Base-by-base conservation (phyloP, 192 early-diverging fungal genomes). In the Backusella mclennaniae region DNA sequence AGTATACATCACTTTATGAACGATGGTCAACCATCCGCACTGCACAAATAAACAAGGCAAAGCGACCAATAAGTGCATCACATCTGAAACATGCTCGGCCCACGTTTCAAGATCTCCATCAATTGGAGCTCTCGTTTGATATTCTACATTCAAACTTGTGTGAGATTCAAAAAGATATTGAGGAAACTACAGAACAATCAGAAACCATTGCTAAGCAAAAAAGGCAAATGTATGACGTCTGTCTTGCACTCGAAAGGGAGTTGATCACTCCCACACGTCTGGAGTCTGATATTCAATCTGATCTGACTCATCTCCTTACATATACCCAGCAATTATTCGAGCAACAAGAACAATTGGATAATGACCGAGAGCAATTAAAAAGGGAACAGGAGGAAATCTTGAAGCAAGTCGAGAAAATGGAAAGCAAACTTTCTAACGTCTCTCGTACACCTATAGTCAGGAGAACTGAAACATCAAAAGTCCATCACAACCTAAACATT, bases 51-150 rank as follows among this genome's bases (percentile, higher is more conserved):
- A 46, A 26, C 6, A 8, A 4, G 6, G 5, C 11, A 1, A 26
- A 71, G 17, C 6, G 12, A 33, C 35, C 29, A 68, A 15, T 68
- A 17, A 33, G 35, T 17, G 19, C 1, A 35, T 26, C 29, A 21
- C 7, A 71, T 21, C 38, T 21, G 7, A 42, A 71, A 71, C 42
- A 44, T 29, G 15, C 17, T 14, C 38, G 15, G 3, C 29, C 69
- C 5, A 46, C n/a, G 12, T 14, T 26, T 6, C 52, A 41, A n/a
- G 85, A 66, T 49, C 66, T 88, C 7, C 83, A 88, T 31, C 82
- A 86, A 66, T 78, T 86, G 3, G 87, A 88, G 35, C 70, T 88
- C 7, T 73, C 79, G 4, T 88, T 88, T 78, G 87, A 86, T 38
- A 86, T 88, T 29, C 38, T 86, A 35, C 84, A 82, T 74, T 77